These are phyloP conservation scores for Prunus davidiana DNA, from an alignment of 306 rosid genomes.

Conservation along the genomic window DNA sequence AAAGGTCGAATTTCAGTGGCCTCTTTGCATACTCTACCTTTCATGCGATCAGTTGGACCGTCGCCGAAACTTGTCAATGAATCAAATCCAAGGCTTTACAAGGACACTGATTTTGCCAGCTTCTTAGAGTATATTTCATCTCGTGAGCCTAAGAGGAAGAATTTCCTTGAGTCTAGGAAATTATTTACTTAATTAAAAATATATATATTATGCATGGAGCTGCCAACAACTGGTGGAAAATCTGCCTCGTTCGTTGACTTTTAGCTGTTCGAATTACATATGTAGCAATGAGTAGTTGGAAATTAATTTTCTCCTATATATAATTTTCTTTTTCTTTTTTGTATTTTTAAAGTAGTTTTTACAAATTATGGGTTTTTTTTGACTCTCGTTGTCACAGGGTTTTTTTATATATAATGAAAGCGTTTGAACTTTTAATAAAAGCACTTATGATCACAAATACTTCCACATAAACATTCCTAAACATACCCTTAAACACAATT, in stretches of 20 bases:
- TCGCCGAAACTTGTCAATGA: conserved; percentile 57
- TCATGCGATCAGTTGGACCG: conserved; percentile 43
- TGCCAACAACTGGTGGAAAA: not conserved
- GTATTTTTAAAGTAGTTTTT: not conserved
- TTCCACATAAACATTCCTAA: too few species aligned
- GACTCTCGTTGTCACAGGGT: not conserved
- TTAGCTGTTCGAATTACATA: not conserved
- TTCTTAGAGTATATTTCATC: conserved; percentile 60
- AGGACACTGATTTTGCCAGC: conserved; percentile 57
- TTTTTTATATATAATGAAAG: not conserved
- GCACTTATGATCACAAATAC: too few species aligned
- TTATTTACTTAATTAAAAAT: conserved; percentile 18
- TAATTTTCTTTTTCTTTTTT: not conserved
- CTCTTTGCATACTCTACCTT: conserved; percentile 65
- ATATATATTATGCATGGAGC: not conserved
- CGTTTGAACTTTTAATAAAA: too few species aligned
- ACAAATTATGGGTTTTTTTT: not conserved
- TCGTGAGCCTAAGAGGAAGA: conserved; percentile 56
- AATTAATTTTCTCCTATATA: not conserved
- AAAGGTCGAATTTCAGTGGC: conserved; percentile 64
- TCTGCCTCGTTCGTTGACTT: not conserved
- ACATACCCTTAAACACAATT: too few species aligned
- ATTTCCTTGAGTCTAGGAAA: conserved; percentile 71
- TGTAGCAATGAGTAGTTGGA: not conserved
- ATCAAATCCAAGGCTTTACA: conserved; percentile 60